Conservation (phyloP, 805 yeast species). For the Sugiyamaella americana region DNA sequence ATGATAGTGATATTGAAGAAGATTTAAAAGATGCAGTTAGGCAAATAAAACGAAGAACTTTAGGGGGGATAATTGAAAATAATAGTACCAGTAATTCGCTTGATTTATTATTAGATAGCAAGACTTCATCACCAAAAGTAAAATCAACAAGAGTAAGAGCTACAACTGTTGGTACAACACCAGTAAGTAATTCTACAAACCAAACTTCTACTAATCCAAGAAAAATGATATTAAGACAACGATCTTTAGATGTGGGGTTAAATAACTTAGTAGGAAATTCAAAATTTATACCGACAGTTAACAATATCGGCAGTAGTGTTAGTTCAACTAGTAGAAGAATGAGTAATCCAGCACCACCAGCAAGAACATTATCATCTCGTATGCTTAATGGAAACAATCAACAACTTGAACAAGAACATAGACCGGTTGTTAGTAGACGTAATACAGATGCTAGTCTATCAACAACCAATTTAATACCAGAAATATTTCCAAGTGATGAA, state of each 20-base stretch:
- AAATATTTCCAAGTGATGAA: background rate
- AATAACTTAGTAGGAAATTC: background rate
- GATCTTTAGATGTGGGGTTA: conserved; percentile 13
- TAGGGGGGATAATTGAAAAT: too few species aligned
- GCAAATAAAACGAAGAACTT: conserved; percentile 27
- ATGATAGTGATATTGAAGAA: conserved; percentile 37
- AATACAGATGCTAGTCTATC: conserved; percentile 6
- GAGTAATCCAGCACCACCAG: conserved; percentile 8
- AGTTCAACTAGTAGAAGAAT: conserved; percentile 5
- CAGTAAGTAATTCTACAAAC: conserved; percentile 4
- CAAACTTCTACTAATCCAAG: background rate
- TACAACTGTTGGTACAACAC: conserved; percentile 7
- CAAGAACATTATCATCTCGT: conserved; percentile 7
- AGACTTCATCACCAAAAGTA: background rate
- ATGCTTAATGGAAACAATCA: background rate
- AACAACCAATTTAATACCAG: conserved; percentile 2
- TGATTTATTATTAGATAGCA: conserved; percentile 3
- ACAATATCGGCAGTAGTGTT: conserved; percentile 4
- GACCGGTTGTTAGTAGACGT: conserved; percentile 2
- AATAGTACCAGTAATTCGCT: conserved; percentile 8
- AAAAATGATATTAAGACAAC: conserved; percentile 8
- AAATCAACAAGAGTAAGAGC: conserved; percentile 16
- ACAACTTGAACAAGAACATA: background rate
- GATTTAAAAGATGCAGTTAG: conserved; percentile 34
- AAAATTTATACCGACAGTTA: too few species aligned